These are phyloP conservation scores for Ganoderma meredithae DNA, from an alignment of 1,284 basidiomycete species.

Conservation along the genomic window DNA sequence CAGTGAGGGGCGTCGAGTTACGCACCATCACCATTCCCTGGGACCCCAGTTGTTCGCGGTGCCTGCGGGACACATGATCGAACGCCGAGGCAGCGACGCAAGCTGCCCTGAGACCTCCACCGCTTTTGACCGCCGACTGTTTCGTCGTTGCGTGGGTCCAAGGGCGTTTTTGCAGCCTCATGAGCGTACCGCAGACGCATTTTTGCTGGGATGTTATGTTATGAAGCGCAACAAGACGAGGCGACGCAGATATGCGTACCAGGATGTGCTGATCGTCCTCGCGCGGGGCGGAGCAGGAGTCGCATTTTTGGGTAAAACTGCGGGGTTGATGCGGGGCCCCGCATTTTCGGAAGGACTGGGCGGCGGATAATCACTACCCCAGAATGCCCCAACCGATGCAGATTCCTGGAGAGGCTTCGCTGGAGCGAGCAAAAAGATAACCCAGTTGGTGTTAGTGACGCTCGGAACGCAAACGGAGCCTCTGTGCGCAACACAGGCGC, in stretches of 20 bases:
- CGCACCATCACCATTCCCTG: constrained; percentile 1
- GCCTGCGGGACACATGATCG: constrained; percentile 1
- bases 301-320: not conserved
- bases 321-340: constrained; percentile 6
- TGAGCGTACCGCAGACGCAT: not conserved
- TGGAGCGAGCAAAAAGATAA: not conserved
- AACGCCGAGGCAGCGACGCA: not conserved
- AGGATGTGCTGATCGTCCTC: not conserved
- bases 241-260: not conserved
- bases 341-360: not conserved
- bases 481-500: not conserved
- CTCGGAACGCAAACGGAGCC: not conserved
- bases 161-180: not conserved
- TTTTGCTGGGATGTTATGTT: not conserved
- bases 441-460: not conserved
- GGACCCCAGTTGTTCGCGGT: not conserved
- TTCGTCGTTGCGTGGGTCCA: not conserved
- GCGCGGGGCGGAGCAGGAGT: not conserved
- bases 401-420: not conserved
- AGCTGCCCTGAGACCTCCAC: not conserved
- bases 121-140: not conserved
- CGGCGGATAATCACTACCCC: not conserved
- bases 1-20: not conserved
- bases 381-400: not conserved
- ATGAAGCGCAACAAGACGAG: not conserved